A percentile compares a stretch with the other conserved stretches of the same genome.
phyloP scores from a whole-genome alignment of 768 basidiomycete genomes.

The Sporobolomyces roseus region DNA sequence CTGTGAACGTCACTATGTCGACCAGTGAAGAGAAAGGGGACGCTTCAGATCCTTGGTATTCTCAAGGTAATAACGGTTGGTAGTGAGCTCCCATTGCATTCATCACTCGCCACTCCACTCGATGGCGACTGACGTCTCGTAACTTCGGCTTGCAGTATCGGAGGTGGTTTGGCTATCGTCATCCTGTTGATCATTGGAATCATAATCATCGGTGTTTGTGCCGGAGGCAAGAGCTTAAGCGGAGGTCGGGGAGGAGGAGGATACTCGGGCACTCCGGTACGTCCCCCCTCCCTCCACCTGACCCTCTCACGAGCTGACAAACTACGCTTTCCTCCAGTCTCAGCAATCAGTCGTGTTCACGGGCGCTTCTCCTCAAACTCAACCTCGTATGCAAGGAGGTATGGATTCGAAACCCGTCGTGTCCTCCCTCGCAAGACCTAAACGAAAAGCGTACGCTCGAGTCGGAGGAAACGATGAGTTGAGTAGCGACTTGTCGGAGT shows the following conservation, averaged over 20 bases:
- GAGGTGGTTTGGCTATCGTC: background rate
- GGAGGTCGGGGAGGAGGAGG: too few relatives aligned
- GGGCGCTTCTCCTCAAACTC: too few relatives aligned
- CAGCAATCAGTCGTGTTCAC: conserved; percentile 13
- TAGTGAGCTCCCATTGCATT: conserved; percentile 2
- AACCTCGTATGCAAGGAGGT: too few relatives aligned
- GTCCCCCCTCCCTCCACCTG: too few relatives aligned
- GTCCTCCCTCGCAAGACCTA: conserved; percentile 7
- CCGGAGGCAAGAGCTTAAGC: background rate
- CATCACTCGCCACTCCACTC: background rate
- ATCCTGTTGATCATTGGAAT: background rate
- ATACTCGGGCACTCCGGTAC: background rate
- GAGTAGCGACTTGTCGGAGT: conserved; percentile 7
- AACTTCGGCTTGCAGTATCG: background rate
- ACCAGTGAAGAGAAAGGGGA: background rate
- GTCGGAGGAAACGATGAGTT: background rate
- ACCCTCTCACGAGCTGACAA: background rate
- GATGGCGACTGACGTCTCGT: too few relatives aligned
- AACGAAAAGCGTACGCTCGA: background rate
- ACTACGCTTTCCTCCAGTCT: background rate
- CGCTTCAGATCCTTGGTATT: conserved; percentile 2
- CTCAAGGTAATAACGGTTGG: conserved; percentile 24
- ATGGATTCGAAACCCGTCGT: conserved; percentile 4
- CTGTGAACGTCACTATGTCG: conserved; percentile 6
- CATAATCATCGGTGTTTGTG: conserved; percentile 6